phyloP scores from a whole-genome alignment of 2,329 filamentous ascomycete genomes.

The Fusarium nisikadoi region DNA sequence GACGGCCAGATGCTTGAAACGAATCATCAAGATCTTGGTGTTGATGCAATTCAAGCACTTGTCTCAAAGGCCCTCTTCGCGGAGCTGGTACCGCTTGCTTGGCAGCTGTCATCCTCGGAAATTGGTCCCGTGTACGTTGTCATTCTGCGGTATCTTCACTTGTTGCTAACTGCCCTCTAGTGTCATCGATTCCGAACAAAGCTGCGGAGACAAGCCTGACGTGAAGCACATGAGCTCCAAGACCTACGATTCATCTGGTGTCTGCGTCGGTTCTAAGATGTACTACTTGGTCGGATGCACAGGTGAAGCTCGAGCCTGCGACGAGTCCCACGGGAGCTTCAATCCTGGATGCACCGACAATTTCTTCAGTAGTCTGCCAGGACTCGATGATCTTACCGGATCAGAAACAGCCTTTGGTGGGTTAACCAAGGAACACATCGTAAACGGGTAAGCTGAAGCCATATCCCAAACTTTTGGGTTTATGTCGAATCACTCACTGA shows the following conservation, averaged over 20 bases:
- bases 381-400: neutral
- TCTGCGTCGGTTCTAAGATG: neutral
- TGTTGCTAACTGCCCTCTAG: neutral
- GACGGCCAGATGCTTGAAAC: neutral
- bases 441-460: neutral
- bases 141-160: fast-evolving
- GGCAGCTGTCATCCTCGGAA: neutral
- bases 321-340: neutral
- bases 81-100: neutral
- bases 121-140: neutral
- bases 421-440: neutral
- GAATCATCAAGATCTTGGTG: neutral
- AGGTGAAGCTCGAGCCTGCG: neutral
- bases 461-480: neutral
- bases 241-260: neutral
- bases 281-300: neutral
- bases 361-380: neutral
- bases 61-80: neutral
- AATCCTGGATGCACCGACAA: neutral
- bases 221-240: neutral
- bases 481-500: neutral
- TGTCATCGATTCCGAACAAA: neutral
- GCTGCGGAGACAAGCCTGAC: neutral
- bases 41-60: neutral
- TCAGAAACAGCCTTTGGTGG: neutral